Evolutionary conservation across 306 rosid genomes (phyloP).

Genomic region (Erythrophleum fordii): DNA sequence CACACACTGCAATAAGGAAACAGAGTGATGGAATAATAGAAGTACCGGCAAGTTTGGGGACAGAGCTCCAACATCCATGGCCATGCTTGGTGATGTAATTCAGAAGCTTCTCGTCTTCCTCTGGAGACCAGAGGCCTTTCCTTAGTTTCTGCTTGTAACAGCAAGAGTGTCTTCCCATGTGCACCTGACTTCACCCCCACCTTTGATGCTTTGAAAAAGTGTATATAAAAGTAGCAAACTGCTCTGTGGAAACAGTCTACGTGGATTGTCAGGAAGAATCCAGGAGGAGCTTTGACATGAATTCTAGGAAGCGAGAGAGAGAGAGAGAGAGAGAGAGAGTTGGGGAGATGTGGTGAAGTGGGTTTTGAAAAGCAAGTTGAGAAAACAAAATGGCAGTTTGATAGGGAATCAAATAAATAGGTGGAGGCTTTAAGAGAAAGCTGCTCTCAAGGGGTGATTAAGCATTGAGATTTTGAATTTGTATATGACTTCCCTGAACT

Average conservation of each 20-base stretch:
- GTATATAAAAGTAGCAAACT: slow-evolving; percentile 24
- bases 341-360: slow-evolving; percentile 9
- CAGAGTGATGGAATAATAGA: not conserved
- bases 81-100: slow-evolving; percentile 86
- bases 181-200: slow-evolving; percentile 40
- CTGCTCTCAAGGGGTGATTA: slow-evolving; percentile 51
- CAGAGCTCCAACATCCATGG: slow-evolving; percentile 99
- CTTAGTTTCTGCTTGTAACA: slow-evolving; percentile 94
- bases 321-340: too few species aligned
- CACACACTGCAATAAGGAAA: not conserved
- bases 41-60: slow-evolving; percentile 90
- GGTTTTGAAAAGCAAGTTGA: slow-evolving; percentile 42
- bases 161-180: slow-evolving; percentile 98
- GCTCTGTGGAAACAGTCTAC: slow-evolving; percentile 23
- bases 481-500: slow-evolving; percentile 36
- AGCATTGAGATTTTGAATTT: slow-evolving; percentile 43
- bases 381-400: slow-evolving; percentile 74
- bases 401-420: slow-evolving; percentile 81
- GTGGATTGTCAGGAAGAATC: slow-evolving; percentile 44
- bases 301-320: slow-evolving; percentile 44
- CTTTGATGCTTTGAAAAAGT: slow-evolving; percentile 43
- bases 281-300: slow-evolving; percentile 29
- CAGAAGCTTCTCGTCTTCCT: slow-evolving; percentile 93
- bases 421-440: slow-evolving; percentile 44
- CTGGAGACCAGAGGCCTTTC: slow-evolving; percentile 99